phyloP scores from a whole-genome alignment of 2,329 filamentous ascomycete genomes.

The Sporothrix pseudoabietina region DNA sequence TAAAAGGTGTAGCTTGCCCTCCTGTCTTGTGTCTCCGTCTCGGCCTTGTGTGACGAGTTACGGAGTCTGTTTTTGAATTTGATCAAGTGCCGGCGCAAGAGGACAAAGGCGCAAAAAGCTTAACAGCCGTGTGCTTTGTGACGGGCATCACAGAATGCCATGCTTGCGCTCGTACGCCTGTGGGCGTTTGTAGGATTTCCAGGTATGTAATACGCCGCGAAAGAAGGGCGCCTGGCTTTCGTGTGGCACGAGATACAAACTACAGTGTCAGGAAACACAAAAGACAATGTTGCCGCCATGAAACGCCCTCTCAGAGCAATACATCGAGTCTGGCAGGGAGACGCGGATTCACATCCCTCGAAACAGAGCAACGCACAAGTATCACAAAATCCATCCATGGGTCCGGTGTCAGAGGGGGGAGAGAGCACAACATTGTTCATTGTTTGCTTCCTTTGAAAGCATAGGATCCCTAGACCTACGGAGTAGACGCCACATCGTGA shows the following conservation, averaged over 20 bases:
- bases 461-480: no score
- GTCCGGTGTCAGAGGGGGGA: no score
- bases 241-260: neutral
- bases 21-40: neutral
- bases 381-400: neutral
- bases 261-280: neutral
- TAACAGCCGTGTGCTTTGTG: neutral
- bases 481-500: no score
- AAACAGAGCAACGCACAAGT: neutral
- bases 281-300: constrained; percentile 14
- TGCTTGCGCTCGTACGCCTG: neutral
- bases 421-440: no score
- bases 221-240: constrained; percentile 1
- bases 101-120: neutral
- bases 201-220: neutral
- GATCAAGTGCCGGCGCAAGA: neutral
- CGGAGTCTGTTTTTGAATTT: neutral
- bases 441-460: no score
- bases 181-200: neutral
- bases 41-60: neutral
- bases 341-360: neutral
- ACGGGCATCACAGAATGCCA: neutral
- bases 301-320: neutral
- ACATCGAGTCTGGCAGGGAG: neutral
- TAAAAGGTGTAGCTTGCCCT: no score